Evolutionary conservation across 192 early-diverging fungal genomes (phyloP).

Genomic region (Coemansia aciculifera): DNA sequence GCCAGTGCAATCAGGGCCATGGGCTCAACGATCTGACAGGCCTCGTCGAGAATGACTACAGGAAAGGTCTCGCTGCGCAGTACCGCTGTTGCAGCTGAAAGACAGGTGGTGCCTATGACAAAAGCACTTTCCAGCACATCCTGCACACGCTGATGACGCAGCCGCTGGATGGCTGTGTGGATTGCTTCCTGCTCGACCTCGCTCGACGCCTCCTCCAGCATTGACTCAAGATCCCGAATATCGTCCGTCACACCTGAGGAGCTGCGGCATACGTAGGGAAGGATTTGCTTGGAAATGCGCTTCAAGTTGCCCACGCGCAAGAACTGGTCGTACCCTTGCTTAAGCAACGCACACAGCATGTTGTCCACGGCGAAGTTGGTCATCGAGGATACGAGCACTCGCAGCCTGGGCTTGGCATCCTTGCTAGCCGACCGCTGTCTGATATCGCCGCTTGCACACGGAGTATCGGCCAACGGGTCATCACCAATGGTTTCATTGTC

Average conservation of each 20-base stretch:
- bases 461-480: not conserved
- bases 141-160: constrained; percentile 50
- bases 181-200: constrained; percentile 55
- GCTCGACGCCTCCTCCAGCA: constrained; percentile 62
- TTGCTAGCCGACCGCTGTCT: constrained; percentile 24
- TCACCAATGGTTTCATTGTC: not conserved
- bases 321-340: constrained; percentile 67
- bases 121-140: constrained; percentile 46
- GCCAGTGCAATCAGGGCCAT: constrained; percentile 80
- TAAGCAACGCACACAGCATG: constrained; percentile 63
- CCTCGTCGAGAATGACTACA: constrained; percentile 84
- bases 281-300: constrained; percentile 63
- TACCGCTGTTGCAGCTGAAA: constrained; percentile 74
- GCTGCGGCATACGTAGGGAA: constrained; percentile 62
- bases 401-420: constrained; percentile 38
- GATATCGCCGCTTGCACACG: not conserved
- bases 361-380: constrained; percentile 81
- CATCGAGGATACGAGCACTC: constrained; percentile 67
- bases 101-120: constrained; percentile 75
- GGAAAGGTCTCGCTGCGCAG: constrained; percentile 61
- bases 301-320: constrained; percentile 71
- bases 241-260: constrained; percentile 56
- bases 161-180: constrained; percentile 28
- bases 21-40: constrained; percentile 85
- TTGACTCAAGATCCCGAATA: constrained; percentile 73